Evolutionary conservation across 495 filamentous ascomycete species (phyloP), one percentile per base, ranked within the genome.

Genomic region (Podospora appendiculata): DNA sequence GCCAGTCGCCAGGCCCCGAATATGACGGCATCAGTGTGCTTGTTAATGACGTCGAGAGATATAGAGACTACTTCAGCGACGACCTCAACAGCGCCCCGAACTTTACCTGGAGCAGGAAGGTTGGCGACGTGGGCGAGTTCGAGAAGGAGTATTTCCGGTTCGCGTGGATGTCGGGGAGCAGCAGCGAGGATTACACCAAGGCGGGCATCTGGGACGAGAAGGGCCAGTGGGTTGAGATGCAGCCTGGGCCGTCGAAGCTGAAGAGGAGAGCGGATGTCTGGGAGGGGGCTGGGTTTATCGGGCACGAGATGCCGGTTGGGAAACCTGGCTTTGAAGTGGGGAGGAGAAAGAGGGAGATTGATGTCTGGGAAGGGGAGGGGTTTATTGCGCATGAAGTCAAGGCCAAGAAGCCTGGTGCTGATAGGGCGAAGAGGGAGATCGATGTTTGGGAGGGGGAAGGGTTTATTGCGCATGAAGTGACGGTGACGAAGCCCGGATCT

Each of bases 11-110:
- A 73, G 86, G 69, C 70, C 79, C 73, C 73, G 80, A 32, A 76
- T 92, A 71, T 48, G 79, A 95, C 60, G 93, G 92, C 0, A 75
- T 97, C 14, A 92, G 88, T 53, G 81, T 96, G 14, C 70, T 98
- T 0, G 85, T 98, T 19, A 96, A 98, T 61, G 93, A 98, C 55
- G 93, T 98, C 0, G 93, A 98, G 66, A 73, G 91, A 52, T 92
- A 81, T 67, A 70, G 84, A 9, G 78, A 77, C 7, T 90, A 71
- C 58, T 76, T 65, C 42, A 70, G 75, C 55, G 79, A 81, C 49
- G 65, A 54, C 33, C 50, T 65, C 2, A 69, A 66, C 17, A 68
- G 58, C 42, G 25, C 48, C 7, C 45, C 51, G 0, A 68, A 49
- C 50, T 77, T 70, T 48, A 60, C 66, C 57, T 89, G 74, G 69